A percentile compares a stretch with the other conserved stretches of the same genome.
These are phyloP conservation scores for Saturnispora besseyi DNA, from an alignment of 805 yeast genomes.

Conservation along the genomic window DNA sequence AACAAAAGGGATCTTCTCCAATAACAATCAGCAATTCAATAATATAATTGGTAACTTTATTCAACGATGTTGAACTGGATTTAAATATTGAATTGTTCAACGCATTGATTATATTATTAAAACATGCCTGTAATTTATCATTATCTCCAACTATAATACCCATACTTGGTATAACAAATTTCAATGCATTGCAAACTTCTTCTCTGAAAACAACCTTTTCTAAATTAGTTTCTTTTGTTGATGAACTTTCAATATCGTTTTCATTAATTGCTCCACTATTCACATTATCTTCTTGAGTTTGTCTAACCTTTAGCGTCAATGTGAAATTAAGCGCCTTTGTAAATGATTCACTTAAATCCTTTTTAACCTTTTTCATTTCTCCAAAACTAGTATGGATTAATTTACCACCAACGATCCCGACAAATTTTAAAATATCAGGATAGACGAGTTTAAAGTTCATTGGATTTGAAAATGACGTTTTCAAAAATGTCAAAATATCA, in stretches of 20 bases:
- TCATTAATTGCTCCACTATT: neutral
- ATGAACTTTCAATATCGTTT: neutral
- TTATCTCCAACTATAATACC: slow-evolving; percentile 41
- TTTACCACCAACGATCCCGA: slow-evolving; percentile 45
- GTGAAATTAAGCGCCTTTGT: slow-evolving; percentile 19
- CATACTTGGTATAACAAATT: slow-evolving; percentile 33
- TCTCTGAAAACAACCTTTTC: slow-evolving; percentile 29
- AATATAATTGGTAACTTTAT: slow-evolving; percentile 29
- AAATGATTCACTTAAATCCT: slow-evolving; percentile 35
- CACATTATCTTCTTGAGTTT: slow-evolving; percentile 12
- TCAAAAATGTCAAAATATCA: slow-evolving; percentile 48
- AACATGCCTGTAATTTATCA: slow-evolving; percentile 47
- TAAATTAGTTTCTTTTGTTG: neutral
- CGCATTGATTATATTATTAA: slow-evolving; percentile 46
- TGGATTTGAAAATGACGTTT: slow-evolving; percentile 43
- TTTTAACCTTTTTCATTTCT: slow-evolving; percentile 47
- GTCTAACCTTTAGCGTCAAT: slow-evolving; percentile 18
- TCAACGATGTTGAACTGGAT: slow-evolving; percentile 27
- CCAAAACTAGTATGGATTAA: slow-evolving; percentile 52
- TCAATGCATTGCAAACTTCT: slow-evolving; percentile 36
- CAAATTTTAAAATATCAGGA: slow-evolving; percentile 45
- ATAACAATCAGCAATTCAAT: slow-evolving; percentile 36
- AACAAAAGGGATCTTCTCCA: slow-evolving; percentile 27
- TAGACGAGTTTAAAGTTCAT: slow-evolving; percentile 39
- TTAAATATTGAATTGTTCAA: slow-evolving; percentile 46